Evolutionary conservation across 208 protist genomes (phyloP), one percentile per base, ranked within the genome.

Genomic region (Leishmania mexicana): DNA sequence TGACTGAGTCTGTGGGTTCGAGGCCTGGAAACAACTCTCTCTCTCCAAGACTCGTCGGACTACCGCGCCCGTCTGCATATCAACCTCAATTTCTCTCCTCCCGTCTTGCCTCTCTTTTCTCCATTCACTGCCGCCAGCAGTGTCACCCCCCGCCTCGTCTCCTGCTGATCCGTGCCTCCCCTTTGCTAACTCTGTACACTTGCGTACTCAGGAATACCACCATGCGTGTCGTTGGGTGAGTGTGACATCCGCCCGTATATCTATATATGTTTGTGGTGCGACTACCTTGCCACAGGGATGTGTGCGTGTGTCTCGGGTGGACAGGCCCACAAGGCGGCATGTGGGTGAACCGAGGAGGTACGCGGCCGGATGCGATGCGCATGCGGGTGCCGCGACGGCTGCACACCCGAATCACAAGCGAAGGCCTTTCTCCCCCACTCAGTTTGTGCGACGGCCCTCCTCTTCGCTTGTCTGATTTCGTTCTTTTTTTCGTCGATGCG

Each of bases 231-330:
- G n/a, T 8, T 74, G 68, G 24, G 40, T 31, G 67, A n/a, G 67
- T 45, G 45, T 53, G 40, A 17, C 28, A 74, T 47, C 53, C 74
- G 42, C 19, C 42, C 35, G 47, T 73, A 54, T 53, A 62, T 38
- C 68, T 70, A 58, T 80, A 49, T 80, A 72, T 67, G 11, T 58
- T 6, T 81, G 17, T 10, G 42, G 31, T 10, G 28, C 68, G 42
- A 53, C 24, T 74, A 21, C 40, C 24, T 47, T 74, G 15, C 24
- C 40, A 35, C 45, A 17, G 42, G 15, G 3, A 53, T 53, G 45
- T 51, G 45, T 53, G 45, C 7, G 72, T 75, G 45, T 62, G 49
- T 42, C 45, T 24, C 68, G n/a, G 68, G 42, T n/a, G 13, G 42
- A 45, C 40, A 53, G 10, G 40, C 49, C 15, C 21, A 53, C 42